Percentiles rank a stretch among this genome's conserved stretches.
Evolutionary conservation across 1,284 basidiomycete genomes (phyloP).

Genomic region (Ceratorhiza oryzae-sativae): DNA sequence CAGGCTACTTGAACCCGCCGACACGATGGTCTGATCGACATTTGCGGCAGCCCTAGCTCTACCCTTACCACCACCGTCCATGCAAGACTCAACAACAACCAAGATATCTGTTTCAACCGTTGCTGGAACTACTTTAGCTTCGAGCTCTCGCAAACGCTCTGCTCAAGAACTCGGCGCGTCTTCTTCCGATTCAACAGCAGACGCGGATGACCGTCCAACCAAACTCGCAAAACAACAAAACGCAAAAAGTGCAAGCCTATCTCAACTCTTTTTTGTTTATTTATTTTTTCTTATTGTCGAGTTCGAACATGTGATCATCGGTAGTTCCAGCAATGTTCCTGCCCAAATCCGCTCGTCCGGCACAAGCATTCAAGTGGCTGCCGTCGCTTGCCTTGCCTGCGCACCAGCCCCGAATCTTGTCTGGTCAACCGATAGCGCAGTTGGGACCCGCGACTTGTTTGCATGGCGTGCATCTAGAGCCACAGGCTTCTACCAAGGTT

Average conservation of each 20-base stretch:
- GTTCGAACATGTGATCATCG: neutral
- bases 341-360: neutral
- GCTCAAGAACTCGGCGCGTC: constrained; percentile 1
- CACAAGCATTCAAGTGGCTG: constrained; percentile 23
- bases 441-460: constrained; percentile 11
- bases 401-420: neutral
- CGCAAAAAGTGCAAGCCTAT: neutral
- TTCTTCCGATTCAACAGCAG: neutral
- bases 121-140: neutral
- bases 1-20: neutral
- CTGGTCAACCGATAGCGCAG: neutral
- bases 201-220: neutral
- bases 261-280: neutral
- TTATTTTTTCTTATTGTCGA: too few relatives aligned
- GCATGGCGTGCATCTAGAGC: constrained; percentile 18
- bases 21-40: neutral
- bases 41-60: neutral
- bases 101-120: neutral
- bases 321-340: neutral
- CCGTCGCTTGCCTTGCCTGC: constrained; percentile 1
- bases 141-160: constrained; percentile 11
- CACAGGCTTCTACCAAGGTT: constrained; percentile 12
- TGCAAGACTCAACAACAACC: neutral
- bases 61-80: neutral
- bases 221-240: constrained; percentile 20